Percentiles rank a stretch among this genome's conserved stretches.
Conservation (phyloP, 1,284 basidiomycete genomes). For the Papiliotrema fonsecae region DNA sequence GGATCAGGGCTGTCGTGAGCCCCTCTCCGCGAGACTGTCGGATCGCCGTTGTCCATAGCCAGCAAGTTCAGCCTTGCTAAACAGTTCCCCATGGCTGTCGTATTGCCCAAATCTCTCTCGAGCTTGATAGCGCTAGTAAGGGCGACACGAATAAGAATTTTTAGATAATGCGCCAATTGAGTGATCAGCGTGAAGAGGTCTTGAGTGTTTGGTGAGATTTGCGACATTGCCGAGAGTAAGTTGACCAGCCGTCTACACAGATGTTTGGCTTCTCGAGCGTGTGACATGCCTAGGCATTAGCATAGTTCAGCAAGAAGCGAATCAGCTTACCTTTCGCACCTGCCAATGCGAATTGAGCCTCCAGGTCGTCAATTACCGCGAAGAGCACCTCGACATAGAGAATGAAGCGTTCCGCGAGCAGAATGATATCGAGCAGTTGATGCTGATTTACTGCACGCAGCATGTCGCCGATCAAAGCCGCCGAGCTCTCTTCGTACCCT, state of each 20-base stretch:
- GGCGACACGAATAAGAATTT: constrained; percentile 97
- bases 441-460: constrained; percentile 93
- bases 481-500: constrained; percentile 96
- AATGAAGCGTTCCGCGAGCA: constrained; percentile 98
- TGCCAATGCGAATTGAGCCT: constrained; percentile 77
- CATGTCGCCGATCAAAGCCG: constrained; percentile 99
- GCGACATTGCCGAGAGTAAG: constrained; percentile 84
- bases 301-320: not conserved
- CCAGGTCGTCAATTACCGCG: constrained; percentile 93
- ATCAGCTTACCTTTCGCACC: constrained; percentile 68
- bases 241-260: constrained; percentile 98
- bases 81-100: constrained; percentile 80
- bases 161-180: constrained; percentile 96
- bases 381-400: constrained; percentile 97
- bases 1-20: constrained; percentile 25
- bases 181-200: constrained; percentile 97
- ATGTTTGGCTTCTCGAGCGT: constrained; percentile 96
- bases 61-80: constrained; percentile 87
- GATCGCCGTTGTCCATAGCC: constrained; percentile 80
- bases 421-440: constrained; percentile 90
- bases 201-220: constrained; percentile 74
- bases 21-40: constrained; percentile 56
- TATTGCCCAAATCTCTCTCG: constrained; percentile 79
- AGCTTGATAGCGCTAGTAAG: constrained; percentile 92
- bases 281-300: constrained; percentile 73